A percentile compares a stretch with the other conserved stretches of the same genome.
Conservation (phyloP, 1,284 basidiomycete genomes). For the Ceratobasidium sp. region DNA sequence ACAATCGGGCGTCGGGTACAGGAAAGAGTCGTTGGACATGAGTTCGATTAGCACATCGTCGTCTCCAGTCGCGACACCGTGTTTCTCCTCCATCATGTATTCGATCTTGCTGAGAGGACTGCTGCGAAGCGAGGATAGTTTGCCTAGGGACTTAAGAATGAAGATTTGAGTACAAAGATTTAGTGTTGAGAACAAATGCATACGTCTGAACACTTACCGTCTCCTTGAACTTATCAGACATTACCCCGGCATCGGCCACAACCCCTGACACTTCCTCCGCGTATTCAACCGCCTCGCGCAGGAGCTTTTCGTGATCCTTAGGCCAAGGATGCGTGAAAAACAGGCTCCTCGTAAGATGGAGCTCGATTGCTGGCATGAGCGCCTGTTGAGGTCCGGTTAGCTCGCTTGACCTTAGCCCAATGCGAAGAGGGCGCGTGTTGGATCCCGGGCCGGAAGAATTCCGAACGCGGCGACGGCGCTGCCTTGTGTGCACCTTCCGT, state of each 20-base stretch:
- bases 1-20: not conserved
- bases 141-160: not conserved
- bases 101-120: not conserved
- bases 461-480: too few relatives aligned
- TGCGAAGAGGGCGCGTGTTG: too few relatives aligned
- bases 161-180: not conserved
- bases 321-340: too few relatives aligned
- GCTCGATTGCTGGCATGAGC: too few relatives aligned
- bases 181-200: not conserved
- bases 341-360: too few relatives aligned
- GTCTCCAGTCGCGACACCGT: not conserved
- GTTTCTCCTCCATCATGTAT: conserved; percentile 8
- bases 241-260: not conserved
- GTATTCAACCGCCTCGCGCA: too few relatives aligned
- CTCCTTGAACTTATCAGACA: not conserved
- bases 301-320: too few relatives aligned
- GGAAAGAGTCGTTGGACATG: not conserved
- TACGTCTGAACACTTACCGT: not conserved
- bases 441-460: too few relatives aligned
- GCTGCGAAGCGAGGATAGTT: not conserved
- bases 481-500: too few relatives aligned
- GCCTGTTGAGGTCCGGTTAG: too few relatives aligned
- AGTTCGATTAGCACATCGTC: not conserved
- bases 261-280: too few relatives aligned
- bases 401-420: too few relatives aligned